phyloP scores from a whole-genome alignment of 2,329 filamentous ascomycete genomes.

The Parastagonospora nodorum region DNA sequence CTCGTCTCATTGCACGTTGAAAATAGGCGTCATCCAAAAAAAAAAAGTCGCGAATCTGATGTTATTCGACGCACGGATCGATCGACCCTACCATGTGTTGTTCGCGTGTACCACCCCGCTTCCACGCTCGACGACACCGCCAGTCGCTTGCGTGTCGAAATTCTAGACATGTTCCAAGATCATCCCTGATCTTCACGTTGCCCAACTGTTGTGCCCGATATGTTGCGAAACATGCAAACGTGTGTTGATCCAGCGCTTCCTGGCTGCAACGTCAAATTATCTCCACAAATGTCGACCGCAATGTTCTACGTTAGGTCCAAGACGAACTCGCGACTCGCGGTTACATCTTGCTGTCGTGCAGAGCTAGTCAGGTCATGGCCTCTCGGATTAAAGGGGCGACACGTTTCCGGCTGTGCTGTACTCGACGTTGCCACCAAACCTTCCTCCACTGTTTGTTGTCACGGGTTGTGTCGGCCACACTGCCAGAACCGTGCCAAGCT shows the following conservation, averaged over 20 bases:
- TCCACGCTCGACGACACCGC: constrained; percentile 15
- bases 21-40: not conserved
- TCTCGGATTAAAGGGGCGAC: constrained; percentile 64
- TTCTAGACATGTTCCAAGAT: constrained; percentile 5
- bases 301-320: too few relatives aligned
- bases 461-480: constrained; percentile 43
- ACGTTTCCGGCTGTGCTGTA: constrained; percentile 66
- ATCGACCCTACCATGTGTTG: constrained; percentile 13
- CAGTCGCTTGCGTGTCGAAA: constrained; percentile 5
- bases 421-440: constrained; percentile 69
- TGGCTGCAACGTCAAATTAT: too few relatives aligned
- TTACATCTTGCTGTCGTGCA: not conserved
- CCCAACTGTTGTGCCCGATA: constrained; percentile 30
- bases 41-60: not conserved
- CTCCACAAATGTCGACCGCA: too few relatives aligned
- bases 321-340: constrained; percentile 21
- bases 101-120: constrained; percentile 14
- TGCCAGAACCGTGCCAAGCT: constrained; percentile 57
- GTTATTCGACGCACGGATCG: not conserved
- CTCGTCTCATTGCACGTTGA: not conserved
- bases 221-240: constrained; percentile 1
- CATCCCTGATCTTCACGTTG: constrained; percentile 22
- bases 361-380: constrained; percentile 38
- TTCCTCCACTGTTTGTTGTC: constrained; percentile 55
- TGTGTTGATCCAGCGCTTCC: too few relatives aligned